Evolutionary conservation across 2,329 filamentous ascomycete species (phyloP).

Genomic region (Aureobasidium sp.): DNA sequence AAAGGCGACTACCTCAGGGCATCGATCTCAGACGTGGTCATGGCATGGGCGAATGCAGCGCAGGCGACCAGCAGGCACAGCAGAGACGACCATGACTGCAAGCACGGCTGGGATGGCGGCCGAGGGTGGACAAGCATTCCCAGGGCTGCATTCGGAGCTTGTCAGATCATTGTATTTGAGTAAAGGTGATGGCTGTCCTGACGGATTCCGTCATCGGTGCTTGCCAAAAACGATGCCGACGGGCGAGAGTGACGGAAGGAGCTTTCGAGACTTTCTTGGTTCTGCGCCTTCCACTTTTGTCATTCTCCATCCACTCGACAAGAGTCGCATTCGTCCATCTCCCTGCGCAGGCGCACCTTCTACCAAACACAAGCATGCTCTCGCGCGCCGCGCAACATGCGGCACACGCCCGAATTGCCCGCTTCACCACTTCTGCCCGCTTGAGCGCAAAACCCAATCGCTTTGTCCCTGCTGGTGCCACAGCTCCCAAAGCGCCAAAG

Average conservation of each 20-base stretch:
- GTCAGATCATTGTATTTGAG: slow-evolving; percentile 24
- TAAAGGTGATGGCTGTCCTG: not conserved
- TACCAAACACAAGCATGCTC: slow-evolving; percentile 23
- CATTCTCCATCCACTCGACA: not conserved
- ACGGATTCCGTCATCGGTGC: slow-evolving; percentile 8
- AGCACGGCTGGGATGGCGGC: slow-evolving; percentile 2
- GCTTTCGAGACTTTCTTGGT: slow-evolving; percentile 10
- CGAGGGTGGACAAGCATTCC: slow-evolving; percentile 11
- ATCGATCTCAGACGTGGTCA: slow-evolving; percentile 38
- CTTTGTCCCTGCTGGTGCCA: slow-evolving; percentile 18
- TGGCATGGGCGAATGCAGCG: slow-evolving; percentile 32
- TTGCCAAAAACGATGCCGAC: slow-evolving; percentile 7
- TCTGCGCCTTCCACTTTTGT: not conserved
- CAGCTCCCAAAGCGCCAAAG: slow-evolving; percentile 14
- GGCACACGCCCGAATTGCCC: slow-evolving; percentile 19
- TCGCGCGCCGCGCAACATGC: slow-evolving; percentile 27
- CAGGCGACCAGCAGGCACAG: not conserved
- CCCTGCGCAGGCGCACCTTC: not conserved
- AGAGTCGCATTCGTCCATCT: not conserved
- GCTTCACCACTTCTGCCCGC: slow-evolving; percentile 19
- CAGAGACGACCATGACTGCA: not conserved
- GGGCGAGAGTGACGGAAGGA: too few species aligned
- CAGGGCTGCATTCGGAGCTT: slow-evolving; percentile 1
- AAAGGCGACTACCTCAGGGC: slow-evolving; percentile 30
- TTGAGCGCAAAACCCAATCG: not conserved